A percentile compares a stretch with the other conserved stretches of the same genome.
These are phyloP conservation scores for Lasiodiplodia theobromae DNA, from an alignment of 2,329 filamentous ascomycete genomes.

Conservation along the genomic window DNA sequence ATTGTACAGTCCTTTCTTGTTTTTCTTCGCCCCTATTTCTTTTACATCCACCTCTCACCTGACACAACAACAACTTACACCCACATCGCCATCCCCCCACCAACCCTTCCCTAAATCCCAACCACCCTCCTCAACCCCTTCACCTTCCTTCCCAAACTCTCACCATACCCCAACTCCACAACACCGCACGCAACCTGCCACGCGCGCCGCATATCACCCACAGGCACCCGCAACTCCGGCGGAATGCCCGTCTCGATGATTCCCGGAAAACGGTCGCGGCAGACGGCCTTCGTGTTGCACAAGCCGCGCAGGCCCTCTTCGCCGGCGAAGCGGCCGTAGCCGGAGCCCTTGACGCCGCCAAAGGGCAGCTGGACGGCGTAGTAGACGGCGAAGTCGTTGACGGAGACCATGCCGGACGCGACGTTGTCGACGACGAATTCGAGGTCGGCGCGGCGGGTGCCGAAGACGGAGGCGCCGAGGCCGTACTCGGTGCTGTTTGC, in stretches of 20 bases:
- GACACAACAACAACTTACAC: neutral
- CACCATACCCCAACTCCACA: slow-evolving; percentile 58
- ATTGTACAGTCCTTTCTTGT: no score
- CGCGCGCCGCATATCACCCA: slow-evolving; percentile 52
- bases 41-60: neutral
- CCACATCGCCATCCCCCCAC: neutral
- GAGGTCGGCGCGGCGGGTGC: slow-evolving; percentile 67
- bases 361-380: slow-evolving; percentile 96
- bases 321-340: slow-evolving; percentile 90
- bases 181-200: slow-evolving; percentile 55
- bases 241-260: slow-evolving; percentile 78
- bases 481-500: slow-evolving; percentile 87
- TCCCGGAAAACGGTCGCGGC: slow-evolving; percentile 71
- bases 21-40: no score
- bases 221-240: slow-evolving; percentile 79
- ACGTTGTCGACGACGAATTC: slow-evolving; percentile 71
- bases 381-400: slow-evolving; percentile 94
- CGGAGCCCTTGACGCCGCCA: slow-evolving; percentile 86
- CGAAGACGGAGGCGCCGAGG: slow-evolving; percentile 89
- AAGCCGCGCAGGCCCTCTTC: slow-evolving; percentile 84
- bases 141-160: slow-evolving; percentile 45
- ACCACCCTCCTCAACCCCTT: slow-evolving; percentile 48
- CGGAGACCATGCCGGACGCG: slow-evolving; percentile 85
- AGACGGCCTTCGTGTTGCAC: slow-evolving; percentile 88
- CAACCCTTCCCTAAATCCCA: slow-evolving; percentile 17